Base-by-base conservation (phyloP, 148 eudicot genomes). In the Beta vulgaris region DNA sequence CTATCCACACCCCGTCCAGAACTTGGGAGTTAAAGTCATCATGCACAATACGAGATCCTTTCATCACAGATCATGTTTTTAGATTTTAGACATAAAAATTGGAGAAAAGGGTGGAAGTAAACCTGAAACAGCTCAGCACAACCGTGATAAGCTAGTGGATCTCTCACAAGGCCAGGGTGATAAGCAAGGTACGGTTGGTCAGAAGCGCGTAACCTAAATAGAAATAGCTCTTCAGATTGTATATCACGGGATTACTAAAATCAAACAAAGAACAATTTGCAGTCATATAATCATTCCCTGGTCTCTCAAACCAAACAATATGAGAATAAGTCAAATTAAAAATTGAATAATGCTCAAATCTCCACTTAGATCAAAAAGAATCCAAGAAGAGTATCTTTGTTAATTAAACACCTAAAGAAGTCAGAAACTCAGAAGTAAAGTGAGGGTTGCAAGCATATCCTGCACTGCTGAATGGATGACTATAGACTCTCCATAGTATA, bases 71-170 rank as follows among this genome's bases (percentile, higher is more conserved):
- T 58, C 26, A 54, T 43, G 28, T 49, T 15, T 13, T 23, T 61
- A 19, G 16, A 70, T 3, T 12, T 40, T 14, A 26, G 10, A 43
- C 19, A 6, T 15, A 10, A 66, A 23, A 40, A 3, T 23, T 23
- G 16, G 48, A 74, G 23, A 8, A 15, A 53, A 70, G n/a, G 26
- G 57, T 43, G 12, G 49, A 64, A 23, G 35, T 37, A 64, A 80
- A 95, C 98, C 97, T 95, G 98, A 81, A 95, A 95, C 76, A 95
- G 88, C 84, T 95, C 98, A 73, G 93, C 93, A 85, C 98, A 95
- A 61, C 98, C 98, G 86, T 92, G 91, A 73, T 89, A 92, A 55
- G 98, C 98, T 77, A 95, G 79, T 67, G 92, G 69, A 76, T 92
- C 98, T 73, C 96, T 90, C 77, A 83, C 83, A 78, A 95, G 93